A percentile compares a stretch with the other conserved stretches of the same genome.
phyloP scores from a whole-genome alignment of 768 basidiomycete species.

The Exidia glandulosa region DNA sequence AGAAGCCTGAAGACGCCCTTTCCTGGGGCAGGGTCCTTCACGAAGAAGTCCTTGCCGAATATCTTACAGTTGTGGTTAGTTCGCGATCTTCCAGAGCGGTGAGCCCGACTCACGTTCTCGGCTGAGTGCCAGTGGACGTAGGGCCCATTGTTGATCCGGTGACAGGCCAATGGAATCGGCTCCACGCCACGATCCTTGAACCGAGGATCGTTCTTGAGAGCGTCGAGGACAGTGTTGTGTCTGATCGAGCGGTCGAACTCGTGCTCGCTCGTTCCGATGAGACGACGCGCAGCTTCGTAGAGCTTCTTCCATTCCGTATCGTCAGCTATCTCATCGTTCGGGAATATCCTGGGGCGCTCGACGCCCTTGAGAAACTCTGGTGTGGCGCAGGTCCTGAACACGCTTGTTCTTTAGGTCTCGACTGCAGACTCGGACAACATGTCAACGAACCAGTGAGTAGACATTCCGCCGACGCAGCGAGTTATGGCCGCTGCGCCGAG shows the following conservation, averaged over 20 bases:
- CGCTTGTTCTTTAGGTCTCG: background rate
- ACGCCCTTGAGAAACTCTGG: constrained; percentile 6
- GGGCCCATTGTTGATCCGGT: constrained; percentile 7
- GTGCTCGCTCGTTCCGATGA: constrained; percentile 9
- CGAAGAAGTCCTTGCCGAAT: constrained; percentile 6
- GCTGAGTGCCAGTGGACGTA: constrained; percentile 16
- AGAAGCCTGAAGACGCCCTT: constrained; percentile 7
- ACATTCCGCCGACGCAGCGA: constrained; percentile 16
- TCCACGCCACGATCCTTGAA: constrained; percentile 4
- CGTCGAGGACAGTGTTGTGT: constrained; percentile 12
- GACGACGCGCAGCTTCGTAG: constrained; percentile 9
- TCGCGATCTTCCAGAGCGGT: background rate
- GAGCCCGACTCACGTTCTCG: background rate
- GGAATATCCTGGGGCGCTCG: constrained; percentile 9
- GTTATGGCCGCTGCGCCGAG: constrained; percentile 15
- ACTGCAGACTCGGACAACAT: background rate
- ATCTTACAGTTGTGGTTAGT: background rate
- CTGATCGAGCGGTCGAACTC: constrained; percentile 15
- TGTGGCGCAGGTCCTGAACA: constrained; percentile 12
- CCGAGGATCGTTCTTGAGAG: constrained; percentile 5
- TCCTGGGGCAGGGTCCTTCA: background rate
- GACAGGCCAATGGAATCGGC: constrained; percentile 14
- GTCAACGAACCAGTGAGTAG: constrained; percentile 10
- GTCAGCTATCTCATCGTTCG: background rate
- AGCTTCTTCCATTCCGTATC: constrained; percentile 9